Conservation (phyloP, 2,329 filamentous ascomycete genomes). For the Xylaria sp. region DNA sequence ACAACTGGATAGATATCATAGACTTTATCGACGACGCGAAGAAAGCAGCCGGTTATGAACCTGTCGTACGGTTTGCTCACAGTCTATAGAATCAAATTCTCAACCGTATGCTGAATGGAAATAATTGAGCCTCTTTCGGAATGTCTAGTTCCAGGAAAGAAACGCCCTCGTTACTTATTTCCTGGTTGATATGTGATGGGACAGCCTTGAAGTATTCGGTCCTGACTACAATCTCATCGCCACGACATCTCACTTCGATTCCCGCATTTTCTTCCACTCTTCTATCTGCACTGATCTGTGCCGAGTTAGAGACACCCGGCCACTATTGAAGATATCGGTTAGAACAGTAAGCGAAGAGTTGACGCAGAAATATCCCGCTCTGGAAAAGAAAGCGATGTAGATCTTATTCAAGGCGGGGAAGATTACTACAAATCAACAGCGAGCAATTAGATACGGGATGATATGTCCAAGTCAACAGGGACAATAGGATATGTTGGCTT, state of each 20-base stretch:
- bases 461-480: too few relatives aligned
- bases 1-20: conserved; percentile 52
- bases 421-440: too few relatives aligned
- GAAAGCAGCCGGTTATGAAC: conserved; percentile 8
- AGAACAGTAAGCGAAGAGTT: too few relatives aligned
- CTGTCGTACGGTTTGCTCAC: conserved; percentile 1
- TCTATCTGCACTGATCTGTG: too few relatives aligned
- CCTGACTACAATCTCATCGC: not conserved
- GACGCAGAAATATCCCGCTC: too few relatives aligned
- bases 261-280: too few relatives aligned
- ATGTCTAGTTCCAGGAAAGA: not conserved
- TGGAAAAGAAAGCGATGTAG: too few relatives aligned
- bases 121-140: not conserved
- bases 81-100: not conserved
- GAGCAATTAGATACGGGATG: too few relatives aligned
- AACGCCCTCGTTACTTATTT: not conserved
- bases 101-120: not conserved
- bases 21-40: conserved; percentile 51
- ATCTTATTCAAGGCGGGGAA: too few relatives aligned
- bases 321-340: too few relatives aligned
- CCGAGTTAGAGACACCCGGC: too few relatives aligned
- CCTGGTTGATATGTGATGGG: not conserved
- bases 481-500: too few relatives aligned
- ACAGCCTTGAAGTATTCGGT: not conserved
- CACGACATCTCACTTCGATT: not conserved